phyloP scores from a whole-genome alignment of 2,329 filamentous ascomycete genomes.

The Aspergillus sp. region DNA sequence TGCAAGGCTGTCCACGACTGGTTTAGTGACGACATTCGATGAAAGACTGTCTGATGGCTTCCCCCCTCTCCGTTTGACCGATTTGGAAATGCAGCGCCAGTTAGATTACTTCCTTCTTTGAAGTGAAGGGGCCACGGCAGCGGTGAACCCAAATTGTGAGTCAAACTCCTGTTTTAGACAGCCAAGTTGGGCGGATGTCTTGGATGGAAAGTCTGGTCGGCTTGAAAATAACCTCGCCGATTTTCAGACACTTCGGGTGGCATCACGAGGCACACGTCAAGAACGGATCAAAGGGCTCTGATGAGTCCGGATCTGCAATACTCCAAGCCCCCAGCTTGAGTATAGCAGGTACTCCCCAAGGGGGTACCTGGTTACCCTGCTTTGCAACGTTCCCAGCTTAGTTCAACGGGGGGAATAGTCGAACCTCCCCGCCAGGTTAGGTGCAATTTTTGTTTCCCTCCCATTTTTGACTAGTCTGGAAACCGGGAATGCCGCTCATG shows the following conservation, averaged over 20 bases:
- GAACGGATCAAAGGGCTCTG: slow-evolving; percentile 13
- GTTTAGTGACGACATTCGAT: slow-evolving; percentile 22
- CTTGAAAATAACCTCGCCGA: slow-evolving; percentile 19
- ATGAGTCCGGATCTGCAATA: slow-evolving; percentile 22
- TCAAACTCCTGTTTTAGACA: slow-evolving; percentile 18
- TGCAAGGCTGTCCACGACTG: slow-evolving; percentile 15
- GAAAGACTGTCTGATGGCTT: slow-evolving; percentile 14
- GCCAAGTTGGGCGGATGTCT: slow-evolving; percentile 21
- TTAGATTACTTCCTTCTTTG: slow-evolving; percentile 14
- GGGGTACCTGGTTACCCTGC: slow-evolving; percentile 6
- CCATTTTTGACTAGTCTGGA: background rate
- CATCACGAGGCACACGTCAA: slow-evolving; percentile 23
- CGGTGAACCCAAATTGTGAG: slow-evolving; percentile 21
- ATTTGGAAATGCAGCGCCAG: slow-evolving; percentile 8
- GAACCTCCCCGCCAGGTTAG: background rate
- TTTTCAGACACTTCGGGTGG: slow-evolving; percentile 15
- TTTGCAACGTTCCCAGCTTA: slow-evolving; percentile 14
- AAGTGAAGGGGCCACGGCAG: slow-evolving; percentile 16
- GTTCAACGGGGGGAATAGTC: slow-evolving; percentile 4
- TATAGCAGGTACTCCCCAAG: slow-evolving; percentile 17
- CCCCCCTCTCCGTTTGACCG: slow-evolving; percentile 19
- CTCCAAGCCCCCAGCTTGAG: slow-evolving; percentile 14
- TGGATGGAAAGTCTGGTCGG: slow-evolving; percentile 19
- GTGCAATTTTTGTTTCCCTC: background rate
- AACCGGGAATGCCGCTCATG: slow-evolving; percentile 15